Percentiles rank a stretch among this genome's conserved stretches.
Conservation (phyloP, 2,329 filamentous ascomycete species). For the Colletotrichum eremochloae region DNA sequence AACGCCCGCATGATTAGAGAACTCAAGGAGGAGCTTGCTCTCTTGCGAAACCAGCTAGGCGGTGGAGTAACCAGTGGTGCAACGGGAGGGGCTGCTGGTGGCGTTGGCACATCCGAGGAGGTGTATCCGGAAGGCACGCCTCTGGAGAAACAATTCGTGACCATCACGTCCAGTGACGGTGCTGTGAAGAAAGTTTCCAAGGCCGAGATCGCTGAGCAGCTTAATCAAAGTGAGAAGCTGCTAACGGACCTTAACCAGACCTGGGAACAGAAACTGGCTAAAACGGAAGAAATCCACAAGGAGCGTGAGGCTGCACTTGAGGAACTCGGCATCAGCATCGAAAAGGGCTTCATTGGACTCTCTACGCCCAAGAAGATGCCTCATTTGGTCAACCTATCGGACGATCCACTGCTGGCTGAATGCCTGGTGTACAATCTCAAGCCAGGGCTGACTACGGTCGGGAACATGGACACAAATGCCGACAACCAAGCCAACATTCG, state of each 20-base stretch:
- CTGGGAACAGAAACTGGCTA: conserved; percentile 96
- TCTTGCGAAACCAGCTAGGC: conserved; percentile 88
- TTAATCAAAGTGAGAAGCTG: conserved; percentile 96
- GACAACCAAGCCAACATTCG: conserved; percentile 86
- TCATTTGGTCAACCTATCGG: conserved; percentile 97
- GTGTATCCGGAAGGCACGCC: conserved; percentile 94
- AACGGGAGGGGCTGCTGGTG: conserved; percentile 57
- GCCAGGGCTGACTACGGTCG: conserved; percentile 92
- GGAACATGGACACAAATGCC: conserved; percentile 88
- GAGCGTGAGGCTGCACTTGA: conserved; percentile 95
- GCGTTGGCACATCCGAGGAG: conserved; percentile 74
- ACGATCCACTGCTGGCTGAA: conserved; percentile 92
- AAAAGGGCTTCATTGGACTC: conserved; percentile 96
- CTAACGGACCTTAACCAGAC: conserved; percentile 97
- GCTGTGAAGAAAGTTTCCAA: conserved; percentile 95
- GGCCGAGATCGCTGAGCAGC: conserved; percentile 96
- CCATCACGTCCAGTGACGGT: conserved; percentile 88
- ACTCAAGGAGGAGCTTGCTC: conserved; percentile 91
- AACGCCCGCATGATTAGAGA: conserved; percentile 99
- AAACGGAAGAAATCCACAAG: conserved; percentile 97
- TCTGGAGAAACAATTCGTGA: conserved; percentile 95
- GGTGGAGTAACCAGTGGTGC: conserved; percentile 61
- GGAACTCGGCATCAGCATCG: conserved; percentile 97
- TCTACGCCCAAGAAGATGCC: conserved; percentile 99
- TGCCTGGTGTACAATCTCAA: conserved; percentile 99